Base-by-base conservation (phyloP, 2,329 filamentous ascomycete species). In the Penicillium sp. region DNA sequence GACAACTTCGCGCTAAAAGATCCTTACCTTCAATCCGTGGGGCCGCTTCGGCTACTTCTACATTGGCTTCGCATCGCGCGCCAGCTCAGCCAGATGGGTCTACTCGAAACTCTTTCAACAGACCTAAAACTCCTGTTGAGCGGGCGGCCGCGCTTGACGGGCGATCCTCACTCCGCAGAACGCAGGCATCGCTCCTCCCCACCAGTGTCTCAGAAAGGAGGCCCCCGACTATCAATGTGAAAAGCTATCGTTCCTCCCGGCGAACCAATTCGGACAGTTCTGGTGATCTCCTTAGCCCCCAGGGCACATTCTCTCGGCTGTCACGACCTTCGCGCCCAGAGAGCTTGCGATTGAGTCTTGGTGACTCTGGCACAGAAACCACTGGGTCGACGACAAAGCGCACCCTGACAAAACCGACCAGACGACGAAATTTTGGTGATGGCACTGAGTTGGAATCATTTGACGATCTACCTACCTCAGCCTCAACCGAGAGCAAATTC, bases 401-500 rank as follows among this genome's bases (percentile, higher is more conserved):
- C 65, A 87, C 89, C 49, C 78, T 96, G 59, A 93, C 85, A 62
- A 90, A 88, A 73, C 92, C 92, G 3, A 82, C 85, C 37, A 83
- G 87, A 41, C 81, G 82, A 60, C 84, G 87, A 47, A 87, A 91
- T 68, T 99, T 96, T 77, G 95, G 95, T 13, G 92, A 97, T 74
- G 95, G 95, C 16, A 90, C 89, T 60, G 95, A 99, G 75, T 82
- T 99, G 36, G 94, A 98, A 66, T 87, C 85, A 2, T 98, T 99
- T 73, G 95, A 99, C 73, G 95, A 99, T 75, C 80, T 99, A 56
- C 94, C 94, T 1, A 98, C 93, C 0, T 97, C 93, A 16, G 87
- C 84, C 13, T 86, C 89, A 60, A 84, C 87, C 14, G 95, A 99
- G 76, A 92, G 87, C 62, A 90, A 87, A 68, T 99, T 87, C 70